A percentile compares a stretch with the other conserved stretches of the same genome.
Conservation (phyloP, 2,329 filamentous ascomycete genomes). For the Aspergillus phoenicis region DNA sequence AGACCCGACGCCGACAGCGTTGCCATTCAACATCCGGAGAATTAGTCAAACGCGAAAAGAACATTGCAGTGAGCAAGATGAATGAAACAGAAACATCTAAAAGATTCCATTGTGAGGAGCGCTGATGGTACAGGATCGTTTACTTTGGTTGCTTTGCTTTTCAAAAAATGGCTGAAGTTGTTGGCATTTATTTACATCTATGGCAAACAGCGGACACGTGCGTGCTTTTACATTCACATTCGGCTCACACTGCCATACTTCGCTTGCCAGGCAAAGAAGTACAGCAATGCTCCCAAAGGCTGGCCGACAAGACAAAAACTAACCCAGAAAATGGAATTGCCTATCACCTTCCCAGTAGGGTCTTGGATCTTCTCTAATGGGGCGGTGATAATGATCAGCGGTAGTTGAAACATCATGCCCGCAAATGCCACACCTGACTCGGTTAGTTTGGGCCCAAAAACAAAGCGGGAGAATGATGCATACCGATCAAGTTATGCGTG, state of each 20-base stretch:
- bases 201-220: background rate
- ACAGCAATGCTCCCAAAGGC: slow-evolving; percentile 85
- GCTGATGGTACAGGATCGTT: background rate
- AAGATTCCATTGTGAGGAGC: background rate
- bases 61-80: background rate
- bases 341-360: slow-evolving; percentile 74
- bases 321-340: slow-evolving; percentile 95
- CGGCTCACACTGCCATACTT: slow-evolving; percentile 84
- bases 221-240: slow-evolving; percentile 19
- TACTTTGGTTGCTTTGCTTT: background rate
- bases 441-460: slow-evolving; percentile 13
- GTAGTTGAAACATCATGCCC: slow-evolving; percentile 92
- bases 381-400: slow-evolving; percentile 79
- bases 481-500: slow-evolving; percentile 89
- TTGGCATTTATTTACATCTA: background rate
- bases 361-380: slow-evolving; percentile 77
- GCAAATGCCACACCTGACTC: slow-evolving; percentile 78
- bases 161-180: background rate
- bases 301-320: slow-evolving; percentile 95
- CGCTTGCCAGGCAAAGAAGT: slow-evolving; percentile 98
- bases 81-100: background rate
- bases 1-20: background rate
- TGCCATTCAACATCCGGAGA: background rate
- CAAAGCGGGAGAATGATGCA: slow-evolving; percentile 24
- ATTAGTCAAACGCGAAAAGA: background rate